Conservation (phyloP, 169 alveolate genomes). For the Perkinsus olseni region DNA sequence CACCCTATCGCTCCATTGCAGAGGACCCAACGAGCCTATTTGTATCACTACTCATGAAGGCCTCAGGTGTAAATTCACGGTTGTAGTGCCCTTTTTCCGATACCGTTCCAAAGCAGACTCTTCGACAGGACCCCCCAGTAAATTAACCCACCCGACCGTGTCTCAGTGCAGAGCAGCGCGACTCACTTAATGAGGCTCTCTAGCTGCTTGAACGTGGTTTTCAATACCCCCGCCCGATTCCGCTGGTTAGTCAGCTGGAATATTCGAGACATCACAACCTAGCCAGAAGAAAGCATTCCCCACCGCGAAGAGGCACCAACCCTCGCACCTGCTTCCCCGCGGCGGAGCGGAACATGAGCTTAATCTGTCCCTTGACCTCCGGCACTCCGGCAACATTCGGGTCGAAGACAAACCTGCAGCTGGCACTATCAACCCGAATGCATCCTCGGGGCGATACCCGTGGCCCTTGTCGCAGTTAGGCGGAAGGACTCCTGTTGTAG, state of each 20-base stretch:
- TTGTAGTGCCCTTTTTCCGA: no score
- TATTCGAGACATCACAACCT: background rate
- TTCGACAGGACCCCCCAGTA: no score
- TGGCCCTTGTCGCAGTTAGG: slow-evolving; percentile 90
- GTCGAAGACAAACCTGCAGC: background rate
- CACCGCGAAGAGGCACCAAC: background rate
- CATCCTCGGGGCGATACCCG: slow-evolving; percentile 78
- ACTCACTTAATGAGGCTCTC: background rate
- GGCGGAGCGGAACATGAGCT: slow-evolving; percentile 50
- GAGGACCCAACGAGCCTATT: no score
- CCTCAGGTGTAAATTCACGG: no score
- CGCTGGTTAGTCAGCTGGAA: background rate
- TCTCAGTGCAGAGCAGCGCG: no score
- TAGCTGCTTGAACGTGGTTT: background rate
- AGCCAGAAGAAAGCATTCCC: background rate
- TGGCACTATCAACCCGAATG: background rate
- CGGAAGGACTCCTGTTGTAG: slow-evolving; percentile 91
- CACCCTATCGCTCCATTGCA: no score
- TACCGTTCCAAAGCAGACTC: no score
- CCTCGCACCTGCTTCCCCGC: slow-evolving; percentile 39
- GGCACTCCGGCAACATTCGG: slow-evolving; percentile 51
- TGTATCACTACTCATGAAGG: no score
- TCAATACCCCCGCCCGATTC: background rate
- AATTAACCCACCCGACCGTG: no score
- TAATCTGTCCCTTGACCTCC: slow-evolving; percentile 78